Conservation (phyloP, 768 basidiomycete species). For the Boletus eberwhitei region DNA sequence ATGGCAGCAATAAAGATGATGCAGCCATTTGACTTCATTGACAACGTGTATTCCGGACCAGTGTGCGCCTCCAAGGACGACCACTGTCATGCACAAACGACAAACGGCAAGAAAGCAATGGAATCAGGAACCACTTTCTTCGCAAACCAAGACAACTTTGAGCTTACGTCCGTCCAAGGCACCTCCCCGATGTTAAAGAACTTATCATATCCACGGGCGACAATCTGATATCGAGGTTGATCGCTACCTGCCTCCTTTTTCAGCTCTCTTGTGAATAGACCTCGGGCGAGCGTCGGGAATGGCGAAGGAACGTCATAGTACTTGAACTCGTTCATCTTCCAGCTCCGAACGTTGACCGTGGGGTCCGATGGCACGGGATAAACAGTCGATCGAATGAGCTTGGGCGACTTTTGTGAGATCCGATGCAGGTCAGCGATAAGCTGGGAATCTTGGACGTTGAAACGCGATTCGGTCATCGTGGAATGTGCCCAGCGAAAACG, state of each 20-base stretch:
- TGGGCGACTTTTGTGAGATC: constrained; percentile 54
- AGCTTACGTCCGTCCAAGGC: constrained; percentile 85
- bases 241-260: constrained; percentile 29
- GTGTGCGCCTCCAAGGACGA: constrained; percentile 65
- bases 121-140: background rate
- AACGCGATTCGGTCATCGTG: constrained; percentile 22
- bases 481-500: background rate
- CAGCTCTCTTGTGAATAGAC: constrained; percentile 71
- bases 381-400: constrained; percentile 58
- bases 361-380: constrained; percentile 60
- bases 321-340: constrained; percentile 98
- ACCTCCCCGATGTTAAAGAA: constrained; percentile 99
- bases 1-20: constrained; percentile 93
- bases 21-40: constrained; percentile 94
- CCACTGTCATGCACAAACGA: constrained; percentile 57
- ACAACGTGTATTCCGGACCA: constrained; percentile 74
- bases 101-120: background rate
- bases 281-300: constrained; percentile 93
- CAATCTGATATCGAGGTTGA: constrained; percentile 54
- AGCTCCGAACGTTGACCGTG: constrained; percentile 62
- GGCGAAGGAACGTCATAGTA: constrained; percentile 87
- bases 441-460: constrained; percentile 47
- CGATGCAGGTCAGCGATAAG: constrained; percentile 54
- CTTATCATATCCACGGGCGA: constrained; percentile 94
- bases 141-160: background rate